Evolutionary conservation across 2,329 filamentous ascomycete genomes (phyloP), one percentile per base, ranked within the genome.

Genomic region (Pseudogymnoascus sp.): DNA sequence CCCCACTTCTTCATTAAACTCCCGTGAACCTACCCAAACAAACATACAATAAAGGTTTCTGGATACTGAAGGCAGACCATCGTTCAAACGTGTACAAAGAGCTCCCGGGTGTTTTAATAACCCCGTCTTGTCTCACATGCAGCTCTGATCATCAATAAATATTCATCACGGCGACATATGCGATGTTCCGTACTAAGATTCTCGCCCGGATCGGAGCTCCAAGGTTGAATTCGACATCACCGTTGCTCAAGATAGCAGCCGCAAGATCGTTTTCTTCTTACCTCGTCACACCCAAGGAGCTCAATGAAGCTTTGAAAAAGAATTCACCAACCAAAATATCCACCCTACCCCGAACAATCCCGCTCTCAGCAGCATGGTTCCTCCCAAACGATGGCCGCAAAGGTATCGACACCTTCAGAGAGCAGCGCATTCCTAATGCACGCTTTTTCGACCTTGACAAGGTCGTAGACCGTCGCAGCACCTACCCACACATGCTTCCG

Each of bases 391-490:
- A 96, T 69, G 85, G 85, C 62, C 88, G 92, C 66, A 90, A 85
- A 60, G 95, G 95, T 62, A 85, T 89, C 69, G 82, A 95, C 67
- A 86, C 88, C 46, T 99, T 93, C 80, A 84, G 87, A 68, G 84
- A 91, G 73, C 85, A 87, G 73, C 90, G 91, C 70, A 95, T 99
- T 67, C 93, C 93, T 21, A 87, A 88, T 71, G 89, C 95, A 1
- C 89, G 92, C 33, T 99, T 97, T 83, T 99, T 99, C 75, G 93
- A 99, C 75, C 83, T 99, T 62, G 95, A 99, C 77, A 91, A 87
- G 70, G 84, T 96, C 73, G 91, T 95, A 71, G 93, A 99, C 76
- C 87, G 87, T 68, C 85, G 86, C 69, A 96, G 89, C 63, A 89
- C 91, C 1, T 97, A 96, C 74, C 93, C 95, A 7, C 95, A 99